Base-by-base conservation (phyloP, 2,329 filamentous ascomycete species). In the Sporothrix sp. region DNA sequence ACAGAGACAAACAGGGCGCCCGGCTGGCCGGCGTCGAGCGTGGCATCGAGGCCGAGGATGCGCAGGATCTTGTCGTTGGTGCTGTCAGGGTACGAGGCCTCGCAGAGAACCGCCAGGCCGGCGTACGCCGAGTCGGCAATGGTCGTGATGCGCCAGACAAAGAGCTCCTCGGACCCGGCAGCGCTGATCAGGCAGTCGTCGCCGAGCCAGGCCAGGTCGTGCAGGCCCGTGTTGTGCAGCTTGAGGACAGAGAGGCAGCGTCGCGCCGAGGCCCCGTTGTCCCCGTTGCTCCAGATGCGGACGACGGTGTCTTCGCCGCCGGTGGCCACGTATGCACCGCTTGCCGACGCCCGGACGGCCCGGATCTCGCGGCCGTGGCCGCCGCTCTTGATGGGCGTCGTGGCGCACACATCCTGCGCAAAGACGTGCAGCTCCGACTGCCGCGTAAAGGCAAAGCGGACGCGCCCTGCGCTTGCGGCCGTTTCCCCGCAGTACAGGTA, bases 151-250 rank as follows among this genome's bases (percentile, higher is more conserved):
- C 78, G 75, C 91, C 93, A 98, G 10, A 90, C 76, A 59, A 84
- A 91, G 56, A 97, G 84, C 65, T 98, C 91, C 63, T 96, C 91
- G 54, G 81, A 83, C 0, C 90, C 93, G 6, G 80, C 88, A 59
- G 87, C 90, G 57, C 87, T 95, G 63, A 97, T 85, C 2, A 98
- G 76, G 58, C 84, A 85, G 1, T 71, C 65, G 2, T 83, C 78
- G 35, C 49, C 55, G 2, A 85, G 80, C 87, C 88, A 97, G 53
- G 76, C 76, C 1, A 95, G 70, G 54, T 82, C 76, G 63, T 96
- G 91, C 7, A 97, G 79, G 0, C 91, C 93, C 0, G 88, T 84
- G 2, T 81, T 84, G 62, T 98, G 93, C 50, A 79, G 79, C 57
- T 87, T 83, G 18, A 95, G 65, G 0, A 83, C 80, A 9, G 81